Evolutionary conservation across 805 yeast species (phyloP).

Genomic region (Wickerhamomyces strasburgensis): DNA sequence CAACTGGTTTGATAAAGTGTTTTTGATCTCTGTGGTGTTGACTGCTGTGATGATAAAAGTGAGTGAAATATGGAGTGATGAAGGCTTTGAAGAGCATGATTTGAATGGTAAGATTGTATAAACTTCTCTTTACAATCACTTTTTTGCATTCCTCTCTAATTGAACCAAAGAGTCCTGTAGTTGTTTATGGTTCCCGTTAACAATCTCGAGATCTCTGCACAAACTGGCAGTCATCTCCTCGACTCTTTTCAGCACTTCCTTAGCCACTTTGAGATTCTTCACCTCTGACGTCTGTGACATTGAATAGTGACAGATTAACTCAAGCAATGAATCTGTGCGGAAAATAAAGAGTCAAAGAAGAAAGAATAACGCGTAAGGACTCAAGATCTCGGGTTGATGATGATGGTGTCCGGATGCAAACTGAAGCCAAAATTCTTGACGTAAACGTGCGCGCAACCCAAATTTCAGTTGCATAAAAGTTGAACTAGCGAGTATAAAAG

Average conservation of each 20-base stretch:
- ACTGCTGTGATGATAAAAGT: slow-evolving; percentile 23
- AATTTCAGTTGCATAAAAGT: too few relatives aligned
- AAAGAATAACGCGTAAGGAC: too few relatives aligned
- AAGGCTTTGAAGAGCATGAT: slow-evolving; percentile 19
- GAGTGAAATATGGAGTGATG: slow-evolving; percentile 20
- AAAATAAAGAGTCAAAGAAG: too few relatives aligned
- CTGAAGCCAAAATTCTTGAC: too few relatives aligned
- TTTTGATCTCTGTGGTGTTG: slow-evolving; percentile 27
- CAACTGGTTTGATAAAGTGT: slow-evolving; percentile 37
- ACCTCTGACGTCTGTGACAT: slow-evolving; percentile 5
- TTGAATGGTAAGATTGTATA: slow-evolving; percentile 8
- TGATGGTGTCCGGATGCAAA: too few relatives aligned
- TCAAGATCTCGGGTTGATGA: too few relatives aligned
- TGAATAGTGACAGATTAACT: too few relatives aligned
- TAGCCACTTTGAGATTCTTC: slow-evolving; percentile 5
- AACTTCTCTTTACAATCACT: too few relatives aligned
- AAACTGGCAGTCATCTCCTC: slow-evolving; percentile 7
- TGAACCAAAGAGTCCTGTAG: background rate
- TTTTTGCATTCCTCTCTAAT: slow-evolving; percentile 2
- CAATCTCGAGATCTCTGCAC: slow-evolving; percentile 6
- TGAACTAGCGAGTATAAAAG: too few relatives aligned
- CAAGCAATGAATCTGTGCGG: too few relatives aligned
- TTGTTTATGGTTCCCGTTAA: slow-evolving; percentile 3
- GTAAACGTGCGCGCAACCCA: too few relatives aligned
- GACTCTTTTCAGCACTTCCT: slow-evolving; percentile 6